A percentile compares a stretch with the other conserved stretches of the same genome.
Conservation (phyloP, 2,329 filamentous ascomycete genomes). For the Verticillium alfalfae region DNA sequence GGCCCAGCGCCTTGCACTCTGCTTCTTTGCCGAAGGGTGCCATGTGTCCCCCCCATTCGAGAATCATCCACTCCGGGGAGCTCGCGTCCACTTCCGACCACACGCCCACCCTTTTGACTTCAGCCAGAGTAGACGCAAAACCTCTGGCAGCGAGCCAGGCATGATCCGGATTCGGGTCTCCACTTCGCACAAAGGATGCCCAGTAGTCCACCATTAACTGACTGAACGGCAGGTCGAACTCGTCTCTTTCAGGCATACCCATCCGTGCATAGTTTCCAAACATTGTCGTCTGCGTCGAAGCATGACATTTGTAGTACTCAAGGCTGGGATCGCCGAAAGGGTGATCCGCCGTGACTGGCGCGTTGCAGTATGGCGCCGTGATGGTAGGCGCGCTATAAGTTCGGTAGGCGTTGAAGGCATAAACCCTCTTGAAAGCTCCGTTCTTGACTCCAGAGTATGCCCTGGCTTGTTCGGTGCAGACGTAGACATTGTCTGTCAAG, state of each 20-base stretch:
- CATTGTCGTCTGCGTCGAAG: constrained; percentile 29
- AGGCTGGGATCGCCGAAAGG: constrained; percentile 25
- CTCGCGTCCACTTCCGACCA: constrained; percentile 17
- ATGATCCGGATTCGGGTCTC: constrained; percentile 22
- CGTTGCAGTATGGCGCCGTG: constrained; percentile 21
- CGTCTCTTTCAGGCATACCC: constrained; percentile 27
- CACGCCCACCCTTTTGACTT: constrained; percentile 16
- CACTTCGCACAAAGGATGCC: constrained; percentile 23
- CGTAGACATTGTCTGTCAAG: constrained; percentile 14
- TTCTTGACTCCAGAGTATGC: constrained; percentile 23
- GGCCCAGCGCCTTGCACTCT: background rate
- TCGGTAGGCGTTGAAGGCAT: constrained; percentile 31
- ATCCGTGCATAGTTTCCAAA: constrained; percentile 26
- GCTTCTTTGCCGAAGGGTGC: background rate
- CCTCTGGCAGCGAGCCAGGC: constrained; percentile 22
- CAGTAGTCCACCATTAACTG: constrained; percentile 27
- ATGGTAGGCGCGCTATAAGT: constrained; percentile 27
- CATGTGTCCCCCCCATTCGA: background rate
- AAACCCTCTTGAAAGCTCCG: constrained; percentile 21
- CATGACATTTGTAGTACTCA: constrained; percentile 36
- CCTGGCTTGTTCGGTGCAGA: constrained; percentile 25
- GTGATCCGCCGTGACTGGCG: constrained; percentile 16
- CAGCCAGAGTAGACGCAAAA: constrained; percentile 18
- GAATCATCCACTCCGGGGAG: background rate
- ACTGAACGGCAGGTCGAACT: constrained; percentile 24